phyloP scores from a whole-genome alignment of 805 yeast genomes.

The Metschnikowia santaceciliae region DNA sequence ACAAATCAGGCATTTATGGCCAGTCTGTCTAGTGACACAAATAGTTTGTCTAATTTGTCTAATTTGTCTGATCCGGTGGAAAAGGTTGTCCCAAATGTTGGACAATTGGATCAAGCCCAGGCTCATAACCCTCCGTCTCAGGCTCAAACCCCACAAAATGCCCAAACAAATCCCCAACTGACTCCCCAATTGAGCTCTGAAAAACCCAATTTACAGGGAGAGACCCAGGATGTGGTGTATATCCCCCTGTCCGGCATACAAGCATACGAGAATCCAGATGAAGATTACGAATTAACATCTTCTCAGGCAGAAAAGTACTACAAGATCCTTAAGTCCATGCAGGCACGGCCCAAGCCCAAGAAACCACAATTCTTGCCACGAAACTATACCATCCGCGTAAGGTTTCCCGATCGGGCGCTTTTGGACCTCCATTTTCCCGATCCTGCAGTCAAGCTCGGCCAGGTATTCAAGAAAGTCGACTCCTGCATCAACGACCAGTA shows the following conservation, averaged over 20 bases:
- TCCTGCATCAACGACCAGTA: conserved; percentile 25
- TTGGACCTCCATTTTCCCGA: conserved; percentile 33
- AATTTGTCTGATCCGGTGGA: no score
- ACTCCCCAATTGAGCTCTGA: no score
- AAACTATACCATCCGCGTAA: conserved; percentile 29
- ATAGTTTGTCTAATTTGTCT: no score
- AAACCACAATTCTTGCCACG: conserved; percentile 18
- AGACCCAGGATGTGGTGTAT: conserved; percentile 12
- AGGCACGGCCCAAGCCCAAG: conserved; percentile 13
- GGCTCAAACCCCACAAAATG: no score
- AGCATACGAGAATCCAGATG: conserved; percentile 39
- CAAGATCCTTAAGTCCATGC: conserved; percentile 29
- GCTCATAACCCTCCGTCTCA: no score
- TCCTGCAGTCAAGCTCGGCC: conserved; percentile 29
- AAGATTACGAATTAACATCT: conserved; percentile 38
- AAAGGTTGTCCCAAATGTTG: no score
- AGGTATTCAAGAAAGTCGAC: conserved; percentile 34
- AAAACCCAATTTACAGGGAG: no score
- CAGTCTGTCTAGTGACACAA: no score
- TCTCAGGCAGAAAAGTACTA: conserved; percentile 37
- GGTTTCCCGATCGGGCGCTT: conserved; percentile 37
- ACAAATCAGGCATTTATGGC: no score
- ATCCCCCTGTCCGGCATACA: conserved; percentile 8
- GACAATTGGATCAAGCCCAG: no score
- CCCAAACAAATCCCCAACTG: no score